Evolutionary conservation across 176 grass and related monocot species (phyloP).

Genomic region (Eragrostis curvula): DNA sequence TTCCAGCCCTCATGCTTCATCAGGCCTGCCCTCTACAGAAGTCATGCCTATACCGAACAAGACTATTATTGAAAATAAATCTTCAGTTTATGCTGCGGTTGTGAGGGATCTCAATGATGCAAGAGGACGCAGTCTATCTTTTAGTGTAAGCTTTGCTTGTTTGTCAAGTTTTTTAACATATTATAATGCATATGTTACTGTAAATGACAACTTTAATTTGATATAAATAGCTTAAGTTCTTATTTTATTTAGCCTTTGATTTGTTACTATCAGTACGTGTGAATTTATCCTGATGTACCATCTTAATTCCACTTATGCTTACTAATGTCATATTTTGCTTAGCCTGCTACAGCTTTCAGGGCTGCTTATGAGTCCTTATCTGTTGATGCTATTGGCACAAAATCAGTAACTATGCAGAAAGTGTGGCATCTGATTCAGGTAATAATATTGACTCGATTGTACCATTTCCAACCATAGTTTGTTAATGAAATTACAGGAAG

Average conservation of each 20-base stretch:
- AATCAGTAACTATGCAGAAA: conserved; percentile 96
- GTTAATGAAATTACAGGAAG: not conserved
- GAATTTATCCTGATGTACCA: not conserved
- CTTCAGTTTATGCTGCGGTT: conserved; percentile 80
- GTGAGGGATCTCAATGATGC: conserved; percentile 85
- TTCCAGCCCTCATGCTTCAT: conserved; percentile 66
- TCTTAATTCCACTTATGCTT: conserved; percentile 23
- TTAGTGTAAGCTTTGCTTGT: conserved; percentile 62
- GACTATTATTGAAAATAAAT: conserved; percentile 90
- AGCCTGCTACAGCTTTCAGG: conserved; percentile 83
- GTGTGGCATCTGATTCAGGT: conserved; percentile 95
- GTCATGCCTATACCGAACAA: conserved; percentile 77
- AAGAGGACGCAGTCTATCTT: conserved; percentile 76
- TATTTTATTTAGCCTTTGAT: conserved; percentile 19
- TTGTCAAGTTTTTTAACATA: conserved; percentile 23
- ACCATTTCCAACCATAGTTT: not conserved
- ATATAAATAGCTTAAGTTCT: conserved; percentile 12
- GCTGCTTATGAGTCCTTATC: conserved; percentile 77
- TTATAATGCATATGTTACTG: conserved; percentile 8
- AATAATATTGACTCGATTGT: conserved; percentile 21
- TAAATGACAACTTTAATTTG: conserved; percentile 23
- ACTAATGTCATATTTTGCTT: conserved; percentile 54
- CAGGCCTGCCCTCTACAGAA: conserved; percentile 50
- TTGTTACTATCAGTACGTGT: not conserved
- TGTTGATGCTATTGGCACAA: conserved; percentile 65